Percentiles rank a stretch among this genome's conserved stretches.
These are phyloP conservation scores for Microcyclosporella mali DNA, from an alignment of 2,329 filamentous ascomycete species.

Conservation along the genomic window DNA sequence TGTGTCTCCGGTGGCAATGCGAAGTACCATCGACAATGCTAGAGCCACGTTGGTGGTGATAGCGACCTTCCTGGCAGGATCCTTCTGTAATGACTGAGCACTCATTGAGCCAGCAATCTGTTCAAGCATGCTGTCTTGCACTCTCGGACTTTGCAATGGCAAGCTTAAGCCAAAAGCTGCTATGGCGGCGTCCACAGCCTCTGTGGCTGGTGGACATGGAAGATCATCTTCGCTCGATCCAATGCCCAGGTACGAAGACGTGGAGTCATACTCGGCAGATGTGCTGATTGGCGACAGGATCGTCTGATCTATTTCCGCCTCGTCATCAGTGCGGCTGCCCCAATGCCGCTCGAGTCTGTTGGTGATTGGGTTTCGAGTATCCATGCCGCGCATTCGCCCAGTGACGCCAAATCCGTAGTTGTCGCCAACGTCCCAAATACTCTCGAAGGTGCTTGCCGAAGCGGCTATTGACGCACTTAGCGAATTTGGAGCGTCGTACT, in stretches of 20 bases:
- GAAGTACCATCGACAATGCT: slow-evolving; percentile 71
- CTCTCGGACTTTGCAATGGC: slow-evolving; percentile 78
- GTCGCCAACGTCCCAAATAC: slow-evolving; percentile 89
- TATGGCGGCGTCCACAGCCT: slow-evolving; percentile 91
- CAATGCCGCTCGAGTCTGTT: slow-evolving; percentile 49
- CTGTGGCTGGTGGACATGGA: slow-evolving; percentile 77
- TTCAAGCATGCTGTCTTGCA: slow-evolving; percentile 93
- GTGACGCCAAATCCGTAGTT: slow-evolving; percentile 94
- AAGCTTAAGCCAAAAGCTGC: slow-evolving; percentile 87
- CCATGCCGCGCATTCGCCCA: slow-evolving; percentile 72
- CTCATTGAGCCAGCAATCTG: slow-evolving; percentile 86
- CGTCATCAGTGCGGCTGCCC: slow-evolving; percentile 48
- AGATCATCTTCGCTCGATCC: slow-evolving; percentile 23
- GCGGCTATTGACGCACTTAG: slow-evolving; percentile 87
- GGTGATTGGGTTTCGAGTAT: slow-evolving; percentile 61
- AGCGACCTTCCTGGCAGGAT: slow-evolving; percentile 80
- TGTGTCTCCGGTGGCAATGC: slow-evolving; percentile 78
- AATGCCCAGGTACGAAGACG: slow-evolving; percentile 61
- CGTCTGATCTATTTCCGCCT: slow-evolving; percentile 57
- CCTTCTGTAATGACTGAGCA: slow-evolving; percentile 70
- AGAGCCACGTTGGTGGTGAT: slow-evolving; percentile 85
- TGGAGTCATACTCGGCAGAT: slow-evolving; percentile 83
- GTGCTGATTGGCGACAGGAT: slow-evolving; percentile 62
- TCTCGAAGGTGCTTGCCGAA: slow-evolving; percentile 83
- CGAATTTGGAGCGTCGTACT: slow-evolving; percentile 77